Base-by-base conservation (phyloP, 805 yeast species). In the Cyberlindnera americana region DNA sequence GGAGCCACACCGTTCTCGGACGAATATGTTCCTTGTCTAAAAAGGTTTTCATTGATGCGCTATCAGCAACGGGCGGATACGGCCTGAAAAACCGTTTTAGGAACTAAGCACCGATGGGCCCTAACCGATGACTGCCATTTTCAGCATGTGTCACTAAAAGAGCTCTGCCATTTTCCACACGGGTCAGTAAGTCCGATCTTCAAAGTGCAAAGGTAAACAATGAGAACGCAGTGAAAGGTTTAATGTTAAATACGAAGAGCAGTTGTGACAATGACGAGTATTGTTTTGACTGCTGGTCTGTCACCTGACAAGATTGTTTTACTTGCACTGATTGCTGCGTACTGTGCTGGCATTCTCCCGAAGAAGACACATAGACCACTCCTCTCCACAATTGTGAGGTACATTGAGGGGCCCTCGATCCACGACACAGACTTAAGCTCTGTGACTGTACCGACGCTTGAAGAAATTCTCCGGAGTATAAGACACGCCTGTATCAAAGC, bases 221-320 rank as follows among this genome's bases (percentile, higher is more conserved):
- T 8, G 11, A 11, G 24, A n/a, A n/a, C n/a, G n/a, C n/a, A n/a
- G n/a, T n/a, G n/a, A n/a, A n/a, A n/a, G n/a, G n/a, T n/a, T n/a
- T n/a, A n/a, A n/a, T n/a, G n/a, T n/a, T n/a, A n/a, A n/a, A n/a
- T n/a, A n/a, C n/a, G n/a, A n/a, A n/a, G n/a, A n/a, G n/a, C n/a
- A n/a, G n/a, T 12, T 25, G n/a, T 25, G 27, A 23, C 16, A 26
- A 34, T 27, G 41, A 5, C 36, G 10, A 44, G 38, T 7, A 50
- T 53, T 12, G 46, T 49, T 3, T 46, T 71, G 17, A 64, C 73
- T 2, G 66, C 70, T 3, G 52, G 64, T 1, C 47, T 80, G 19
- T 72, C 82, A 6, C 78, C 85, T 1, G 70, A 75, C 40, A 77
- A 75, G 47, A 58, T 81, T 0, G 74, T 79, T 2, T 48, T 78